Evolutionary conservation across 768 basidiomycete species (phyloP), one percentile per base, ranked within the genome.

Genomic region (Pleurotus cornucopiae): DNA sequence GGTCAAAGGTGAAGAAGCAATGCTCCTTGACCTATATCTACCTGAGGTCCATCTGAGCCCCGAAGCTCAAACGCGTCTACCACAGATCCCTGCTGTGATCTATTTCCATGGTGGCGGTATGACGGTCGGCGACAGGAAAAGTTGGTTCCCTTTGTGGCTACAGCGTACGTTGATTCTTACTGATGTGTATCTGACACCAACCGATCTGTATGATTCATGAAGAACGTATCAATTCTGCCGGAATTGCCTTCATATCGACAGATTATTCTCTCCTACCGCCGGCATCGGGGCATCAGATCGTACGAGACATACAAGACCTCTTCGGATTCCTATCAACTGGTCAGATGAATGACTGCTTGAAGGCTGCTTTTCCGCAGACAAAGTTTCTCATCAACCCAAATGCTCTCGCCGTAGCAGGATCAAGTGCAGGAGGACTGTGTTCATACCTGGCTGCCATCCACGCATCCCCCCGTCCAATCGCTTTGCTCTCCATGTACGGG

Each of bases 71-170:
- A 34, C 30, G 30, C 9, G 30, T 34, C 66, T 5, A 13, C 56
- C 39, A 30, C 52, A 26, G n/a, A 57, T 70, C 9, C 72, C 73
- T 55, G 70, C 71, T 2, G 64, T 80, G 5, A 59, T 79, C 14
- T 81, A 76, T 61, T 77, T 74, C 55, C 78, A 76, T 52, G 76
- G 82, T 5, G 86, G 86, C 2, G 85, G 84, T 6, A 66, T 88
- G 30, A 77, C 81, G 0, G 83, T 80, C 13, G 86, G 86, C 1
- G 79, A 82, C 59, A 72, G 79, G 52, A 65, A 63, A 30, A 82
- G 79, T 62, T 88, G 84, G 84, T 82, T 86, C 64, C 86, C 86
- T 2, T 58, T 52, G n/a, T 89, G 87, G 87, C 67, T 88, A 21
- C 66, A 76, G 47, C 74, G 86, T 86, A 25, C 52, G 73, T 61